phyloP scores from a whole-genome alignment of 1,284 basidiomycete species.

The Tilletia caries region DNA sequence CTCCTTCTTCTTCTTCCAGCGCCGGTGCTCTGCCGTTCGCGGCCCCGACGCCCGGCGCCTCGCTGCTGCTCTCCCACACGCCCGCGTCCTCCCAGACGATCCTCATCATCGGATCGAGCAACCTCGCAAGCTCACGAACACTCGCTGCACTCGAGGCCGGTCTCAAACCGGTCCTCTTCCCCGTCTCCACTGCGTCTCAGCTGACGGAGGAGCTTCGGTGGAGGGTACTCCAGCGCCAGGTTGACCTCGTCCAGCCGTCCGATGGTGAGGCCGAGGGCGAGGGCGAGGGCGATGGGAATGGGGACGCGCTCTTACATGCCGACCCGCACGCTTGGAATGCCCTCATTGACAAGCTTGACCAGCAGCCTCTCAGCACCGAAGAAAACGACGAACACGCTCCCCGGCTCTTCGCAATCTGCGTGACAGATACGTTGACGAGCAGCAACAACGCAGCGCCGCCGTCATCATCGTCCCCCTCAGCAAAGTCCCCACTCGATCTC shows the following conservation, averaged over 20 bases:
- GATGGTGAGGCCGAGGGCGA: too few species aligned
- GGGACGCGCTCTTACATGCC: conserved; percentile 3
- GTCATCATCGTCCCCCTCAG: neutral
- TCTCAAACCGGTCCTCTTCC: conserved; percentile 67
- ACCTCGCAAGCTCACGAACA: conserved; percentile 74
- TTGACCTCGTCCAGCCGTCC: conserved; percentile 57
- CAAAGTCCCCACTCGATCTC: neutral
- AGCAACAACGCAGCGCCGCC: conserved; percentile 19
- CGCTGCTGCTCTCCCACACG: conserved; percentile 74
- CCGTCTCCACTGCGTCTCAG: neutral
- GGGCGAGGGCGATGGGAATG: neutral
- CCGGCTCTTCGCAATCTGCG: conserved; percentile 44
- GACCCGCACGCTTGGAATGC: conserved; percentile 13
- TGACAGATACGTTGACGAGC: conserved; percentile 47
- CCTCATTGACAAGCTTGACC: conserved; percentile 16
- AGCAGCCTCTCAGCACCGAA: neutral
- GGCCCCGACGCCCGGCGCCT: conserved; percentile 61
- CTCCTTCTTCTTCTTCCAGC: too few species aligned
- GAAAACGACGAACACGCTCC: conserved; percentile 12
- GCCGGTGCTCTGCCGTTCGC: conserved; percentile 36
- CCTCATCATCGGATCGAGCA: conserved; percentile 71
- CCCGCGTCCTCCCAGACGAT: conserved; percentile 59
- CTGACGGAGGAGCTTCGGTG: conserved; percentile 63
- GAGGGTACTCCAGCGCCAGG: conserved; percentile 62
- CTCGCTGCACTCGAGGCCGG: conserved; percentile 79